Conservation (phyloP, 2,329 filamentous ascomycete species). For the Acrocalymma vagum region DNA sequence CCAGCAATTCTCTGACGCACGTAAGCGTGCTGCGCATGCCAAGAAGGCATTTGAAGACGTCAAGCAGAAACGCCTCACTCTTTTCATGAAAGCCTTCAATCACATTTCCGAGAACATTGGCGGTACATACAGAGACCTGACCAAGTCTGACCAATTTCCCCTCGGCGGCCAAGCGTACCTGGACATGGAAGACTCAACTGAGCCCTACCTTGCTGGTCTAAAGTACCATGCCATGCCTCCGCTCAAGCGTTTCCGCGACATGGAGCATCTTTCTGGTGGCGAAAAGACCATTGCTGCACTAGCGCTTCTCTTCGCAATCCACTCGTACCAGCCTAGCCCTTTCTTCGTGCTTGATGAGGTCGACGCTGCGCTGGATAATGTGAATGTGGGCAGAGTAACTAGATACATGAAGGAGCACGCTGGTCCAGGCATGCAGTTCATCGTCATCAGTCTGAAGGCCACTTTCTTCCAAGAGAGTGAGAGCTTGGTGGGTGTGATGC, state of each 20-base stretch:
- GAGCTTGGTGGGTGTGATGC: conserved; percentile 92
- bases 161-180: conserved; percentile 90
- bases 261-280: conserved; percentile 96
- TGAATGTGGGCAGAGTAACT: conserved; percentile 94
- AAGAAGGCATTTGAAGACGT: conserved; percentile 85
- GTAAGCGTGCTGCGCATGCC: conserved; percentile 74
- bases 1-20: conserved; percentile 87
- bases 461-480: conserved; percentile 97
- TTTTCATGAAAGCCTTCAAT: conserved; percentile 94
- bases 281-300: conserved; percentile 99
- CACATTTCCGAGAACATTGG: conserved; percentile 96
- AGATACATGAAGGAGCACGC: conserved; percentile 96
- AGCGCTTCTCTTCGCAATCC: conserved; percentile 95
- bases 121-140: conserved; percentile 94
- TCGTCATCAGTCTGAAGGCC: conserved; percentile 96
- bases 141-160: conserved; percentile 87
- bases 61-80: conserved; percentile 82
- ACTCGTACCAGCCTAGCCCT: conserved; percentile 92
- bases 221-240: conserved; percentile 99
- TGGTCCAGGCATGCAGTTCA: conserved; percentile 97
- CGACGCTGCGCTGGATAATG: conserved; percentile 96
- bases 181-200: conserved; percentile 94
- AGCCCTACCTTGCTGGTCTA: conserved; percentile 93
- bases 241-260: conserved; percentile 96
- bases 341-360: conserved; percentile 99